These are phyloP conservation scores for Selaginella moellendorffii DNA, from an alignment of 75 land plant species.

Conservation along the genomic window DNA sequence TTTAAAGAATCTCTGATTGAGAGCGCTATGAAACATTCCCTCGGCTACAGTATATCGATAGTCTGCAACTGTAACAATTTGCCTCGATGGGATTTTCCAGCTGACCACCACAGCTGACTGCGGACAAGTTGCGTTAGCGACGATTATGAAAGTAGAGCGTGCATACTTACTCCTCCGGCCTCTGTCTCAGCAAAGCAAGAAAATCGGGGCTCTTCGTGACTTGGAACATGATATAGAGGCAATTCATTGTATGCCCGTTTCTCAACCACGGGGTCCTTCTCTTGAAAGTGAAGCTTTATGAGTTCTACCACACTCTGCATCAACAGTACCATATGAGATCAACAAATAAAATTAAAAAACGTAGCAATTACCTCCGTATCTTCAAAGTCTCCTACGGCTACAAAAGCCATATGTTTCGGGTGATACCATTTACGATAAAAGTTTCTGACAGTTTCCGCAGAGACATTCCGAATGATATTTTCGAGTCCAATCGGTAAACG, in stretches of 20 bases:
- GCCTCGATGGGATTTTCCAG: slow-evolving; percentile 52
- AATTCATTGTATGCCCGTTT: slow-evolving; percentile 29
- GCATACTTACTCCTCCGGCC: slow-evolving; percentile 70
- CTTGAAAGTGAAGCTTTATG: slow-evolving; percentile 65
- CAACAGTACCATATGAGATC: slow-evolving; percentile 9
- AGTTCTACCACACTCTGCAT: slow-evolving; percentile 75
- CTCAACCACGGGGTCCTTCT: slow-evolving; percentile 22
- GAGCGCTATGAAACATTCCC: slow-evolving; percentile 83
- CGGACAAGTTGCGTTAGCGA: neutral
- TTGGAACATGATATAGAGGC: slow-evolving; percentile 58
- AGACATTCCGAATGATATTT: slow-evolving; percentile 66
- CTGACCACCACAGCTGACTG: slow-evolving; percentile 96
- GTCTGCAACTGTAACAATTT: slow-evolving; percentile 57
- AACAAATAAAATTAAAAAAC: too few relatives aligned
- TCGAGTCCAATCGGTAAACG: slow-evolving; percentile 91
- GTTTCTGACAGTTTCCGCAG: slow-evolving; percentile 46
- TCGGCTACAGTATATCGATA: slow-evolving; percentile 58
- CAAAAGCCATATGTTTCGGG: slow-evolving; percentile 78
- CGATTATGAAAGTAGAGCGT: neutral
- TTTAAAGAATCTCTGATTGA: slow-evolving; percentile 90
- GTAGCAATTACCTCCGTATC: slow-evolving; percentile 94
- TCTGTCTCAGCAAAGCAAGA: slow-evolving; percentile 96
- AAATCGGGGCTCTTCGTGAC: slow-evolving; percentile 71
- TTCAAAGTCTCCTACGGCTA: slow-evolving; percentile 89
- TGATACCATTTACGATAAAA: slow-evolving; percentile 87